Base-by-base conservation (phyloP, 2,329 filamentous ascomycete species). In the Zymoseptoria passerinii region DNA sequence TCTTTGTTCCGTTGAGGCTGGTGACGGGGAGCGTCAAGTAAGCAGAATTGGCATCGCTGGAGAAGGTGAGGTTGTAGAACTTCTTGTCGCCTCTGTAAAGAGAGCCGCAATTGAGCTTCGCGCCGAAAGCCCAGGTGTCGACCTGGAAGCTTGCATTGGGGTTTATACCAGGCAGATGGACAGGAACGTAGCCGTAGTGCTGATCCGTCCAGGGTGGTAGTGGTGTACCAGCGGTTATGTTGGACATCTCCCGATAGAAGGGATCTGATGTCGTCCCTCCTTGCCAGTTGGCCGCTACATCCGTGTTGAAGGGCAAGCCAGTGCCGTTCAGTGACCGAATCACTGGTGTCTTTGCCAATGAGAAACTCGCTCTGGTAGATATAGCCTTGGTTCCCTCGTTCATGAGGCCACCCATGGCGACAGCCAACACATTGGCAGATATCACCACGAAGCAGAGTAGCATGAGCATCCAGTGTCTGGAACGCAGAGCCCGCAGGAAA, bases 381-480 rank as follows among this genome's bases (percentile, higher is more conserved):
- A 72, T 60, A 1, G 57, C 20, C 2, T 65, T 57, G 0, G 61
- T 57, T 0, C 60, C 54, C 9, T 82, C 76, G 20, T 77, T 72
- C 56, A 85, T 80, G 0, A 86, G 61, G 0, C 77, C 78, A 56
- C 78, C 74, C 0, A 85, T 70, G 0, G 79, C 74, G 1, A 85
- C 73, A 0, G 82, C 77, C 0, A 86, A 72, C 0, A 84, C 52
- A 52, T 86, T 85, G 0, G 78, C 75, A 0, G 83, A 67, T 0
- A 85, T 58, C 0, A 79, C 75, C 57, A 81, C 76, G 0, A 69
- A 4, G 56, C 82, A 83, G 0, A 85, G 71, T 0, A 74, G 50
- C 0, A 69, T 75, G 0, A 86, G 70, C 0, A 80, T 35, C 0
- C 79, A 70, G 51, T 86, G 82, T 0, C 68, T 58, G 0, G 76